These are phyloP conservation scores for Solanum chacoense DNA, from an alignment of 305 asterid genomes.

Conservation along the genomic window DNA sequence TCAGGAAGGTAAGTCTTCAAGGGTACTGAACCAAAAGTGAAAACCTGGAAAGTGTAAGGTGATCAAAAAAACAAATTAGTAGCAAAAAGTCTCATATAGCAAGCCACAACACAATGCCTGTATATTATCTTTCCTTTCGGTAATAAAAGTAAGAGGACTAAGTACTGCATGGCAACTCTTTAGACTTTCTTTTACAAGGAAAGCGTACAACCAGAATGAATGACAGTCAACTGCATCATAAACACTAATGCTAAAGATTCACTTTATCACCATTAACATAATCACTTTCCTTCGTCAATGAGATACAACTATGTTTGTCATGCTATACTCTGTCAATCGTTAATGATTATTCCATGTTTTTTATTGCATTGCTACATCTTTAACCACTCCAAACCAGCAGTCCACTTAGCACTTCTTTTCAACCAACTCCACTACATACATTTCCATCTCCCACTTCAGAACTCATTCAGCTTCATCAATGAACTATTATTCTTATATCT, in stretches of 20 bases:
- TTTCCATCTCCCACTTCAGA: background rate
- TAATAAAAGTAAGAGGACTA: background rate
- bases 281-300: background rate
- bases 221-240: background rate
- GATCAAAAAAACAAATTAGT: background rate
- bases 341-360: background rate
- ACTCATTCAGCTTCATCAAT: background rate
- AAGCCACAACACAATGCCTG: background rate
- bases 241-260: background rate
- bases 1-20: constrained; percentile 14
- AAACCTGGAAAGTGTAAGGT: constrained; percentile 2
- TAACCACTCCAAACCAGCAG: background rate
- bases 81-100: background rate
- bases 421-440: background rate
- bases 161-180: background rate
- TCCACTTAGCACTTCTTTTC: background rate
- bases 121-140: background rate
- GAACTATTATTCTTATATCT: background rate
- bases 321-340: background rate
- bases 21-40: constrained; percentile 12
- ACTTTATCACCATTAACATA: background rate
- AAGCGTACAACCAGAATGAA: background rate
- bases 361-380: background rate
- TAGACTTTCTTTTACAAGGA: background rate
- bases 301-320: background rate